Conservation (phyloP, 2,329 filamentous ascomycete species). For the Curvularia lunata region DNA sequence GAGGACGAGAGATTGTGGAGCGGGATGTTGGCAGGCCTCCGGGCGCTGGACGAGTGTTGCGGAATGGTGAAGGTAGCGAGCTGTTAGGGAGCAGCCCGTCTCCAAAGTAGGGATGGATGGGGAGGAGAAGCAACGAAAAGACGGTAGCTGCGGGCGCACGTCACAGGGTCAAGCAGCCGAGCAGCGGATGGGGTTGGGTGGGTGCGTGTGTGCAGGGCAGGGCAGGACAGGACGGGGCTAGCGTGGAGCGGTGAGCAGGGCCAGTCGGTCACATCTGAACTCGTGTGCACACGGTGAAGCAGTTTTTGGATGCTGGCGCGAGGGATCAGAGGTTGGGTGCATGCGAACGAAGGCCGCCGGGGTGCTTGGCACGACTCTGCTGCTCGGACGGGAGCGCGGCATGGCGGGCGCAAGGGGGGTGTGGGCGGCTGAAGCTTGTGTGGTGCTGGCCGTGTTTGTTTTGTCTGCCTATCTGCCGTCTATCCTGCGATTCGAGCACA, state of each 20-base stretch:
- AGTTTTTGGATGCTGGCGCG: slow-evolving; percentile 21
- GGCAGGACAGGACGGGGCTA: slow-evolving; percentile 20
- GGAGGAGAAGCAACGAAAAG: slow-evolving; percentile 31
- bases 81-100: slow-evolving; percentile 62
- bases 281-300: slow-evolving; percentile 27
- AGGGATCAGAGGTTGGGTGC: slow-evolving; percentile 33
- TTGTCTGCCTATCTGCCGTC: neutral
- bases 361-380: slow-evolving; percentile 8
- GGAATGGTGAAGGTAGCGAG: slow-evolving; percentile 79
- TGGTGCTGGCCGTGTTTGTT: neutral
- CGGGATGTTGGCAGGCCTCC: slow-evolving; percentile 84
- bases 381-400: slow-evolving; percentile 8
- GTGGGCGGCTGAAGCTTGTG: neutral
- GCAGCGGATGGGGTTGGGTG: slow-evolving; percentile 16
- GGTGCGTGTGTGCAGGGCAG: neutral
- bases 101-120: slow-evolving; percentile 34
- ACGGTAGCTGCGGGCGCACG: slow-evolving; percentile 35
- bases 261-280: slow-evolving; percentile 43
- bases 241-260: slow-evolving; percentile 38
- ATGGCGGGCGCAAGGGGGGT: neutral
- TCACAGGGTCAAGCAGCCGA: slow-evolving; percentile 39
- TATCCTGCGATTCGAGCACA: too few relatives aligned
- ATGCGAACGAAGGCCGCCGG: slow-evolving; percentile 20
- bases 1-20: slow-evolving; percentile 72
- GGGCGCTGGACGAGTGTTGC: slow-evolving; percentile 66